Base-by-base conservation (phyloP, 129 eudicot species). In the Pittosporum tobira region DNA sequence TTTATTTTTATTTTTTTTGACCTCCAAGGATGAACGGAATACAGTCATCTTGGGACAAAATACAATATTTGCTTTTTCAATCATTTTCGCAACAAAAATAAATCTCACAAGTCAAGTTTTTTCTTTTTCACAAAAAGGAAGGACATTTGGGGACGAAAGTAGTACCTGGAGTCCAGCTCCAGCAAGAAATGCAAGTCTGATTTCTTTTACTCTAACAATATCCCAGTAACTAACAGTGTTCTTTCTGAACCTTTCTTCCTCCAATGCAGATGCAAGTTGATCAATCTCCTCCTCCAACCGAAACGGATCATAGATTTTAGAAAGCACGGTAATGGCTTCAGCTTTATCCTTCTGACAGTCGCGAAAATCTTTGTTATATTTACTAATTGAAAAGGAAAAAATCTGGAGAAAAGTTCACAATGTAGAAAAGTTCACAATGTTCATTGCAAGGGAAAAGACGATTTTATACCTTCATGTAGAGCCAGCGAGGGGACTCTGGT, bases 401-500 rank as follows among this genome's bases (percentile, higher is more conserved):
- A 29, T 40, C 3, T 11, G 11, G 11, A 40, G 46, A n/a, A 16
- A 1, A 36, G 50, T 38, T n/a, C n/a, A n/a, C n/a, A n/a, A n/a
- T n/a, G n/a, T n/a, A n/a, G n/a, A n/a, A n/a, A n/a, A n/a, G n/a
- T n/a, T 25, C 37, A 61, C 65, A 19, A 1, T 12, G 48, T 21
- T 18, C 19, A 5, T 9, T 44, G 16, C 53, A 29, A 13, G 38
- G 29, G 20, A 62, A 49, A 9, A 16, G 18, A 42, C 11, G 12
- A 34, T 38, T 26, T 3, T 38, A 28, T 49, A 79, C 93, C 84
- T 86, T 86, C 80, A 79, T 44, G 79, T 87, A 93, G 38, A 93
- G 93, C 99, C 99, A 91, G 11, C 96, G 95, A 15, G 98, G 96
- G 60, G 99, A 91, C 65, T 91, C 99, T 2, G 99, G 99, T 67